These are phyloP conservation scores for Mucuna pruriens DNA, from an alignment of 306 rosid genomes.

Conservation along the genomic window DNA sequence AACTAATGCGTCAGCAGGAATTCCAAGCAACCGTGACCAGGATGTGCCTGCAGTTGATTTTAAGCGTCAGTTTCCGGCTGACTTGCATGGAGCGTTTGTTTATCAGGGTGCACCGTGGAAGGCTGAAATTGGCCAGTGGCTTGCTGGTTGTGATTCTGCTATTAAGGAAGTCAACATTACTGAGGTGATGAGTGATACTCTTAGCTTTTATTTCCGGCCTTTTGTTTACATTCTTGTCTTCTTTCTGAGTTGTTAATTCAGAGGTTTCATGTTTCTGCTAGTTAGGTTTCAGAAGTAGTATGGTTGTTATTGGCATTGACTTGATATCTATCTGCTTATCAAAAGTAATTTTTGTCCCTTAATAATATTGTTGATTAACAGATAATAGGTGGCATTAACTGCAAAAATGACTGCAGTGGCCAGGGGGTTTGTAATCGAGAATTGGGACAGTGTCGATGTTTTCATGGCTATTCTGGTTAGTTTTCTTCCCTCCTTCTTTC, in stretches of 20 bases:
- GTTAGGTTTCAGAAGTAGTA: neutral
- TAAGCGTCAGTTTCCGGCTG: conserved; percentile 63
- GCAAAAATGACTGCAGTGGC: conserved; percentile 84
- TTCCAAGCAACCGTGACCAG: conserved; percentile 29
- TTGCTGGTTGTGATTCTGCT: conserved; percentile 75
- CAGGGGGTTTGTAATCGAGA: conserved; percentile 85
- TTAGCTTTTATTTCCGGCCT: neutral
- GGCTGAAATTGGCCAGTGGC: conserved; percentile 89
- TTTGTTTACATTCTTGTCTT: conserved; percentile 19
- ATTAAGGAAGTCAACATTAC: conserved; percentile 64
- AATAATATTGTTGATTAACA: conserved; percentile 48
- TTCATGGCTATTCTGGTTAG: conserved; percentile 87
- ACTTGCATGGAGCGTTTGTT: conserved; percentile 66
- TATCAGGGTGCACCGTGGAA: conserved; percentile 92
- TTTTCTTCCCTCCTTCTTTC: conserved; percentile 28
- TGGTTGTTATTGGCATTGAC: conserved; percentile 30
- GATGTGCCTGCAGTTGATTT: conserved; percentile 51
- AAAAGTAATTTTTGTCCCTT: neutral
- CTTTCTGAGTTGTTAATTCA: neutral
- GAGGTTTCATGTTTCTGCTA: conserved; percentile 2
- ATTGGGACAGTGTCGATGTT: conserved; percentile 89
- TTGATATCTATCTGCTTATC: neutral
- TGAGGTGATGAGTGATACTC: conserved; percentile 65
- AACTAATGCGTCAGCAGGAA: conserved; percentile 48
- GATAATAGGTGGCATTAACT: conserved; percentile 72